These are phyloP conservation scores for Penicillium sp. DNA, from an alignment of 2,329 filamentous ascomycete genomes.

Conservation along the genomic window DNA sequence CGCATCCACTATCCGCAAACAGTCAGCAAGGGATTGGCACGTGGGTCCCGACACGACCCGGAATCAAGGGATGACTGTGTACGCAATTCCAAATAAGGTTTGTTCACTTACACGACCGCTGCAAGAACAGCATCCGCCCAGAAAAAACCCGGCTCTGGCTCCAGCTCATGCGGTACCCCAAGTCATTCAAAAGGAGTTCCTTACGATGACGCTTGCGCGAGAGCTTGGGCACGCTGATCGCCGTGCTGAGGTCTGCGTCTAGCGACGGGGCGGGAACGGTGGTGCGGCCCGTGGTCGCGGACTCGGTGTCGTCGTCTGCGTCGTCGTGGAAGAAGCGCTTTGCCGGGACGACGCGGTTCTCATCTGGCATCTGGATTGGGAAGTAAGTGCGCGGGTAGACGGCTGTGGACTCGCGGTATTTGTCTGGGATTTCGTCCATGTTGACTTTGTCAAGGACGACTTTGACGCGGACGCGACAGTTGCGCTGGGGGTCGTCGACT, in stretches of 20 bases:
- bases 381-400: slow-evolving; percentile 93
- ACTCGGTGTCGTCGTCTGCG: slow-evolving; percentile 52
- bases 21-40: slow-evolving; percentile 9
- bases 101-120: slow-evolving; percentile 78
- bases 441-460: slow-evolving; percentile 92
- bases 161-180: slow-evolving; percentile 96
- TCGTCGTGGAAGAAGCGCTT: slow-evolving; percentile 74
- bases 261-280: slow-evolving; percentile 62
- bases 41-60: slow-evolving; percentile 4
- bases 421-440: slow-evolving; percentile 94
- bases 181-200: slow-evolving; percentile 88
- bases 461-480: slow-evolving; percentile 79
- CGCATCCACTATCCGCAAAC: slow-evolving; percentile 70
- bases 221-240: slow-evolving; percentile 74
- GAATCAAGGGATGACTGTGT: not conserved
- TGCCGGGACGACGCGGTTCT: slow-evolving; percentile 68
- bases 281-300: slow-evolving; percentile 40
- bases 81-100: not conserved
- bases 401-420: slow-evolving; percentile 84
- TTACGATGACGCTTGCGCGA: slow-evolving; percentile 69
- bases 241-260: slow-evolving; percentile 68
- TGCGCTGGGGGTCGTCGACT: slow-evolving; percentile 83
- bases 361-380: slow-evolving; percentile 87
- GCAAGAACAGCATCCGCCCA: slow-evolving; percentile 80
- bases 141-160: slow-evolving; percentile 91